These are phyloP conservation scores for Phlyctochytrium arcticum DNA, from an alignment of 192 early-diverging fungal genomes.

Conservation along the genomic window DNA sequence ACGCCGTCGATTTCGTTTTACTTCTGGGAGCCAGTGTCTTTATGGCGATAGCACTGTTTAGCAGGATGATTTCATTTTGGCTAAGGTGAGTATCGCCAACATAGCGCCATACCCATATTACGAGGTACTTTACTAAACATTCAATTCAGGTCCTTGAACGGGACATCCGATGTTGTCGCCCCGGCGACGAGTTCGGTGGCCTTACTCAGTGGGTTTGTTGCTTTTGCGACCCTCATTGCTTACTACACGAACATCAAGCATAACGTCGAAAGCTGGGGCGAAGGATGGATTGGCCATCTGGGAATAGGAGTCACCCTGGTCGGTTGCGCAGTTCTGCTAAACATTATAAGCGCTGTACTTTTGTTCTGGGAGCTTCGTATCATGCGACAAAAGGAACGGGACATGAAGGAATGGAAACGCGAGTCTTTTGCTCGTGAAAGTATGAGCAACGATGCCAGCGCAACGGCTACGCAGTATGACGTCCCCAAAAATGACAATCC, in stretches of 20 bases:
- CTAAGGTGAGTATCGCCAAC: no score
- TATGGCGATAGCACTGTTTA: background rate
- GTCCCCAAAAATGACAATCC: no score
- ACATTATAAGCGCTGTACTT: background rate
- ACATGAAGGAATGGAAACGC: background rate
- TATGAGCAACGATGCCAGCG: no score
- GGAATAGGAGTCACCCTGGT: background rate
- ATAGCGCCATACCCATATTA: no score
- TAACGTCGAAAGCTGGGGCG: background rate
- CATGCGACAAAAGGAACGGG: background rate
- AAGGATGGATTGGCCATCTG: background rate
- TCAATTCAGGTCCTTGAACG: background rate
- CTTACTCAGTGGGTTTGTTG: background rate
- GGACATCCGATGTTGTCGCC: background rate
- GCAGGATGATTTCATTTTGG: background rate
- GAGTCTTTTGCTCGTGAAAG: no score
- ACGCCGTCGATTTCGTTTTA: background rate
- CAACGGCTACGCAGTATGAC: no score
- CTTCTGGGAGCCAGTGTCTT: conserved; percentile 1
- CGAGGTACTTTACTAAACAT: no score
- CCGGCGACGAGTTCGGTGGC: background rate
- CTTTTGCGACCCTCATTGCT: background rate
- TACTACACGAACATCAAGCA: background rate
- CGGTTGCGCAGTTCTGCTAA: background rate
- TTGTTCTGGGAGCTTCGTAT: background rate